Evolutionary conservation across 306 rosid genomes (phyloP), one percentile per base, ranked within the genome.

Genomic region (Castanea crenata): DNA sequence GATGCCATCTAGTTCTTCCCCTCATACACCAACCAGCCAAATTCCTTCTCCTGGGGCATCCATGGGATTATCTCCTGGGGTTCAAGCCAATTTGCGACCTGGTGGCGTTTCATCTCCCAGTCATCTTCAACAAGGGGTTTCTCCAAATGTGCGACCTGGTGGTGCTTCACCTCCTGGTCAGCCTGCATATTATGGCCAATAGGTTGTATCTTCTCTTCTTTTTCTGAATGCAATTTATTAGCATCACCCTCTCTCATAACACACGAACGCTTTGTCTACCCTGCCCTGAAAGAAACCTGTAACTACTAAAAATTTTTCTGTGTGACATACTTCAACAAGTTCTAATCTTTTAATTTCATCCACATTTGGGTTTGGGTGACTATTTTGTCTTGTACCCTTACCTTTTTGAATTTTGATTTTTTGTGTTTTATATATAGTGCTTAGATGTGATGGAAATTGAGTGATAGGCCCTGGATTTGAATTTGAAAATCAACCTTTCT

Each of bases 1-100:
- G 34, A 68, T 86, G 82, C 90, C 91, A 2, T n/a, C 87, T 1
- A 85, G 88, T 56, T 87, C 92, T n/a, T 89, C 91, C 0, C 86
- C 91, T 74, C 86, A 64, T 58, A 64, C 83, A 38, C 92, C 86
- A 25, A 74, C 84, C 51, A 80, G 86, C 74, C 87, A 84, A 38
- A 69, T 72, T 74, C 73, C 78, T 76, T 80, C 87, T 32, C 83
- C 82, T 70, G 81, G 78, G n/a, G 51, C 61, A 44, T 84, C 91
- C 23, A 74, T 83, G 67, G 88, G 85, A 62, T 56, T 80, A n/a
- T 46, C 79, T 74, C 76, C 88, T 2, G 85, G 94, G 74, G 32
- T 51, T 74, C 81, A 78, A 8, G 74, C 76, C 20, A 85, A 75
- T 78, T 13, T n/a, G 58, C 86, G 80, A 71, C 85, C 85, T 14